Conservation (phyloP, 1,284 basidiomycete genomes). For the Mrakiaceae sp. region DNA sequence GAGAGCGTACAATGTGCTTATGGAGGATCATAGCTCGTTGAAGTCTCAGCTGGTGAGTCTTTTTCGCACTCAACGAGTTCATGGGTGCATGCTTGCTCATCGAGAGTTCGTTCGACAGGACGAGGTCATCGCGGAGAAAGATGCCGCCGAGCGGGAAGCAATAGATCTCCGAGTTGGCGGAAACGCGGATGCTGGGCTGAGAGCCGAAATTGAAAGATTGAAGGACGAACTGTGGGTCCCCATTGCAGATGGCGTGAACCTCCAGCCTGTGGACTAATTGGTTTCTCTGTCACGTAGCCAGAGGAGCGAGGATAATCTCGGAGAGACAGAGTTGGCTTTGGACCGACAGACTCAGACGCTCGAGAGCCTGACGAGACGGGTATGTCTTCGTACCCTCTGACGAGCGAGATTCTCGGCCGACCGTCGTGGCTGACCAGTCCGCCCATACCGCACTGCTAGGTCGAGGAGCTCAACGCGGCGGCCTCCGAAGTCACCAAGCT, state of each 20-base stretch:
- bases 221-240: constrained; percentile 63
- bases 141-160: too few relatives aligned
- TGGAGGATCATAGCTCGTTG: constrained; percentile 30
- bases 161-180: neutral
- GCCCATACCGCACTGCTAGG: constrained; percentile 22
- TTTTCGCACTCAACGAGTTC: too few relatives aligned
- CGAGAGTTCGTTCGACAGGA: too few relatives aligned
- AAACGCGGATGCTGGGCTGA: constrained; percentile 55
- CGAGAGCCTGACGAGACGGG: constrained; percentile 59
- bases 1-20: constrained; percentile 24
- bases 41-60: constrained; percentile 23
- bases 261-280: neutral
- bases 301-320: constrained; percentile 79
- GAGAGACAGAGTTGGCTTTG: constrained; percentile 61
- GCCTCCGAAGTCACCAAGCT: constrained; percentile 66
- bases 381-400: constrained; percentile 18
- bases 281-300: constrained; percentile 31
- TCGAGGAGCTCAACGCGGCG: constrained; percentile 67
- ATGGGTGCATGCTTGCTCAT: too few relatives aligned
- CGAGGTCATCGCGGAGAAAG: too few relatives aligned
- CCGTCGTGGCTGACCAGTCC: too few relatives aligned
- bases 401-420: neutral
- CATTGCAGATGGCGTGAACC: too few relatives aligned
- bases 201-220: constrained; percentile 66
- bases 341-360: constrained; percentile 60